Base-by-base conservation (phyloP, 305 asterid genomes). In the Fraxinus sp. region DNA sequence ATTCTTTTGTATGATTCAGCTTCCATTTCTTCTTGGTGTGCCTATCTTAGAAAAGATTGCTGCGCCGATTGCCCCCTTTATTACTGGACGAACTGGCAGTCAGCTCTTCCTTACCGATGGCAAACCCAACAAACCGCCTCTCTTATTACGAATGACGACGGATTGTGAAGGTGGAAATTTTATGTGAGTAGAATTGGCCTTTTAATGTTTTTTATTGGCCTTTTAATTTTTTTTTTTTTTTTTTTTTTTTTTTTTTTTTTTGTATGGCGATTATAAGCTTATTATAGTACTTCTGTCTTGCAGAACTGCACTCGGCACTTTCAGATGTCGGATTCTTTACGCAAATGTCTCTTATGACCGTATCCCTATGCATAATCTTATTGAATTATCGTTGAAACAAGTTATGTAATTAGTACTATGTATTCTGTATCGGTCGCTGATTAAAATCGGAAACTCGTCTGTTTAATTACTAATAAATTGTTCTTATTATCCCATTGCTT, bases 91-190 rank as follows among this genome's bases (percentile, higher is more conserved):
- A 85, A 94, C 98, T 74, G 99, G 99, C 78, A 87, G 97, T 81
- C 97, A 96, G 87, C 97, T 96, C 83, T 96, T 93, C 87, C 98
- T 96, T 77, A 92, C 99, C 4, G 99, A 96, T 86, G 95, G 93
- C 46, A 87, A 89, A 77, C 89, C 99, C 70, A 80, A 90, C 49
- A 93, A 90, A 86, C 94, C 98, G 39, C 98, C 98, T 84, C 96
- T 96, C 73, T 90, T 96, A 84, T 85, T 94, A 80, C 89, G 90
- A 74, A 96, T 96, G 99, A 87, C 98, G 79, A 89, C 97, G 0
- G 98, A 96, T 86, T 93, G 94, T 79, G 93, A 92, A 75, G 99
- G 92, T 57, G 95, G 96, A 79, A 87, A 91, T 33, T 96, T 94
- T 87, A 84, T 96, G 99, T 92, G 85, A 88, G 98, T 83, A 72